These are phyloP conservation scores for Pittosporum tobira DNA, from an alignment of 129 eudicot genomes.

Conservation along the genomic window DNA sequence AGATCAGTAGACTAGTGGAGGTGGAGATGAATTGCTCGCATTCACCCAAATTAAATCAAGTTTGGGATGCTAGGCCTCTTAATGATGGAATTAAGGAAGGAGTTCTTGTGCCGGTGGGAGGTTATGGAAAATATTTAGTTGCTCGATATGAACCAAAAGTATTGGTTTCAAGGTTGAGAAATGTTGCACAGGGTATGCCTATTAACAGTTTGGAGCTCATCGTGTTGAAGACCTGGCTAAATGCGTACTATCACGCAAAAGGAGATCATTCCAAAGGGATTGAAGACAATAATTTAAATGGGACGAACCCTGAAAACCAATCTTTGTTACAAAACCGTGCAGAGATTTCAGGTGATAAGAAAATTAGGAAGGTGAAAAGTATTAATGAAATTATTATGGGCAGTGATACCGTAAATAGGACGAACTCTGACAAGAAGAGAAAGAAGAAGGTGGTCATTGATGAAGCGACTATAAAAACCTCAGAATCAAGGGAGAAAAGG, in stretches of 20 bases:
- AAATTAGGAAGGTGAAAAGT: slow-evolving; percentile 43
- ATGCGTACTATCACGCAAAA: slow-evolving; percentile 27
- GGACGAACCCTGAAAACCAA: too few species aligned
- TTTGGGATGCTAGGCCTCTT: slow-evolving; percentile 12
- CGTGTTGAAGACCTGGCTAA: slow-evolving; percentile 32
- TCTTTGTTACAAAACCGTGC: slow-evolving; percentile 23
- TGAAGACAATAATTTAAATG: slow-evolving; percentile 10
- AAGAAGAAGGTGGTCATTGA: slow-evolving; percentile 7
- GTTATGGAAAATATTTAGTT: slow-evolving; percentile 4
- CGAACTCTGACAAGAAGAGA: not conserved
- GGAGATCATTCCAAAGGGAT: slow-evolving; percentile 21
- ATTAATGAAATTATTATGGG: slow-evolving; percentile 41
- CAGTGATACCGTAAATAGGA: slow-evolving; percentile 4
- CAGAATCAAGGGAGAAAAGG: slow-evolving; percentile 36
- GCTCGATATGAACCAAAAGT: slow-evolving; percentile 17
- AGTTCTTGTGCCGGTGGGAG: slow-evolving; percentile 24
- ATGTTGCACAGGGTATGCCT: slow-evolving; percentile 9
- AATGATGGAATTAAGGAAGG: slow-evolving; percentile 44
- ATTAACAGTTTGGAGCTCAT: slow-evolving; percentile 22
- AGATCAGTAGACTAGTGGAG: slow-evolving; percentile 30
- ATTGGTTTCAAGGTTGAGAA: slow-evolving; percentile 17
- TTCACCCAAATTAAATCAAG: slow-evolving; percentile 11
- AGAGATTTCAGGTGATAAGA: slow-evolving; percentile 23
- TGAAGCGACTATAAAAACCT: slow-evolving; percentile 13
- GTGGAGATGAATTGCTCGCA: slow-evolving; percentile 26